Conservation (phyloP, 2,329 filamentous ascomycete genomes). For the Aspergillus uvarum region DNA sequence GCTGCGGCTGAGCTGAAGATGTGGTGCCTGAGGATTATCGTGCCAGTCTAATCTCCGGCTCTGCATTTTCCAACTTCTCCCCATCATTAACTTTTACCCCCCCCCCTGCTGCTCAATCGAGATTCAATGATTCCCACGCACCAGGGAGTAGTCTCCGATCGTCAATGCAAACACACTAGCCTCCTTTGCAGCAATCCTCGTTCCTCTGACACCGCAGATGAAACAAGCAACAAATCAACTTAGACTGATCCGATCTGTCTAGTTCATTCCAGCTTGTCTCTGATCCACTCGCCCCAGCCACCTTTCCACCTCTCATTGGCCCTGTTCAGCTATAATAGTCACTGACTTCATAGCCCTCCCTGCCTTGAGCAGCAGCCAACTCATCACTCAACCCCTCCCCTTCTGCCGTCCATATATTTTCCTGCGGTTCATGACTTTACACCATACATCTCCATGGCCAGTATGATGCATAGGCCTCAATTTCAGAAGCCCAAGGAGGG, state of each 20-base stretch:
- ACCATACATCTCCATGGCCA: slow-evolving; percentile 11
- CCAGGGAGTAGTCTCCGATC: neutral
- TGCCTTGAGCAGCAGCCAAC: slow-evolving; percentile 9
- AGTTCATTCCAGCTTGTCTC: slow-evolving; percentile 14
- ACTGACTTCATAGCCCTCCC: slow-evolving; percentile 20
- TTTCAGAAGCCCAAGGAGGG: slow-evolving; percentile 31
- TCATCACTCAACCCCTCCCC: slow-evolving; percentile 12
- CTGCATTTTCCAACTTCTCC: neutral
- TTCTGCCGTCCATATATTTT: neutral
- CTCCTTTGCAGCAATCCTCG: neutral
- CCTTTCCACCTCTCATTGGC: slow-evolving; percentile 17
- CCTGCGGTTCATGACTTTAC: slow-evolving; percentile 10
- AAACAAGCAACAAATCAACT: slow-evolving; percentile 11
- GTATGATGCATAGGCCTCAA: slow-evolving; percentile 41
- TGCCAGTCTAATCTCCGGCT: neutral
- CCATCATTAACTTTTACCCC: neutral
- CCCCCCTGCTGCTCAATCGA: neutral
- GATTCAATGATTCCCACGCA: neutral
- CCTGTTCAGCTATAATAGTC: slow-evolving; percentile 13
- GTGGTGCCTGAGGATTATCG: neutral
- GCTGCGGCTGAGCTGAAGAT: neutral
- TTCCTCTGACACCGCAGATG: neutral
- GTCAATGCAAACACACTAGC: neutral
- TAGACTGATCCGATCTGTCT: slow-evolving; percentile 14
- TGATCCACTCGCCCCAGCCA: slow-evolving; percentile 18